A percentile compares a stretch with the other conserved stretches of the same genome.
Evolutionary conservation across 306 rosid species (phyloP).

Genomic region (Carpinus viminea): DNA sequence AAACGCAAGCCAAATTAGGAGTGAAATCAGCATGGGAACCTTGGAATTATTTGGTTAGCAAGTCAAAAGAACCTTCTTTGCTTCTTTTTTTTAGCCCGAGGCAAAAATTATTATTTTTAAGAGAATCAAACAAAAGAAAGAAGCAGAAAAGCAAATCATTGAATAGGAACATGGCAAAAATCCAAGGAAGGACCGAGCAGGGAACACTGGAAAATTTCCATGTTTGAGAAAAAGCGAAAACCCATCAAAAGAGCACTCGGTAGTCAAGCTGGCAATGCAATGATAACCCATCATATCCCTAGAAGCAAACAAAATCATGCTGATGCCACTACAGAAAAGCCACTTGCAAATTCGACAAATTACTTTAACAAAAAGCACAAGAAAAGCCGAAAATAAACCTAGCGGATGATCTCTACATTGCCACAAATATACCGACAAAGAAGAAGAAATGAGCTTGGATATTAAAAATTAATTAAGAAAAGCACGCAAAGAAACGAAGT

Average conservation of each 20-base stretch:
- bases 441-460: neutral
- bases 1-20: conserved; percentile 1
- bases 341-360: conserved; percentile 19
- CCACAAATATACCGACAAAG: neutral
- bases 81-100: neutral
- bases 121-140: conserved; percentile 6
- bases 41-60: neutral
- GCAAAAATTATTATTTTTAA: neutral
- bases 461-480: neutral
- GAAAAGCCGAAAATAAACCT: conserved; percentile 2
- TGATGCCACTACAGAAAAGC: conserved; percentile 33
- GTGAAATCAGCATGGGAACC: neutral
- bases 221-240: neutral
- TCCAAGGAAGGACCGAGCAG: neutral
- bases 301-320: conserved; percentile 39
- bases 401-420: conserved; percentile 18
- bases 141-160: neutral
- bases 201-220: neutral
- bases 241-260: conserved; percentile 7
- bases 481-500: neutral
- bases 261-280: conserved; percentile 26
- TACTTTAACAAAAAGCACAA: conserved; percentile 8
- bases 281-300: conserved; percentile 41
- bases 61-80: neutral
- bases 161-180: conserved; percentile 1